phyloP scores from a whole-genome alignment of 805 yeast species.

The Kluyveromyces nonfermentans region DNA sequence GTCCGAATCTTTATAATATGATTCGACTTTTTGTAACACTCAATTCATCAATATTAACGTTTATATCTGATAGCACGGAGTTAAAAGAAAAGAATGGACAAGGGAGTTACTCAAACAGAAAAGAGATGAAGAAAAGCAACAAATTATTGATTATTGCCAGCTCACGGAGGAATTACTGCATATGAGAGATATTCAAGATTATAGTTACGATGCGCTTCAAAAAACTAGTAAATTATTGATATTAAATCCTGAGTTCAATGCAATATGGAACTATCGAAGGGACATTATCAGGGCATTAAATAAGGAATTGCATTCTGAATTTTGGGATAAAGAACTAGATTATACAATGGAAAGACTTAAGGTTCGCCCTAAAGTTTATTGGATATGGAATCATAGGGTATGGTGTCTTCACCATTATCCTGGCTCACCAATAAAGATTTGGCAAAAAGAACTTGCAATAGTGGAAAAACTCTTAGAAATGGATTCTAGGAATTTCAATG shows the following conservation, averaged over 20 bases:
- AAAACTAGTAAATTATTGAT: conserved; percentile 49
- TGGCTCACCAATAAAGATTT: conserved; percentile 35
- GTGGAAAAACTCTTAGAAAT: conserved; percentile 57
- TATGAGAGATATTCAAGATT: conserved; percentile 23
- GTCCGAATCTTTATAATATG: background rate
- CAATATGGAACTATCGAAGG: conserved; percentile 84
- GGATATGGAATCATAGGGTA: conserved; percentile 91
- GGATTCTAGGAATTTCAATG: conserved; percentile 86
- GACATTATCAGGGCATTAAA: conserved; percentile 41
- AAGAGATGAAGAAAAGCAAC: conserved; percentile 47
- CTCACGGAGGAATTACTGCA: conserved; percentile 38
- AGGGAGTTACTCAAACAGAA: conserved; percentile 47
- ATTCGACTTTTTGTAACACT: background rate
- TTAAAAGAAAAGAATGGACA: conserved; percentile 49
- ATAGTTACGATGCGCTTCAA: conserved; percentile 35
- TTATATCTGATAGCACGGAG: conserved; percentile 49
- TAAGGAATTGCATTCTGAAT: conserved; percentile 18
- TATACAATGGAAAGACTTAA: conserved; percentile 52
- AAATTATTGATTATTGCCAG: conserved; percentile 45
- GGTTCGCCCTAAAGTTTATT: conserved; percentile 78
- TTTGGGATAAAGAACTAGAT: conserved; percentile 46
- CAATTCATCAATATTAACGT: background rate
- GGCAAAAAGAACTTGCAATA: conserved; percentile 62
- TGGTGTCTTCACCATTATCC: conserved; percentile 63
- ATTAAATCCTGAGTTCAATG: conserved; percentile 78